phyloP scores from a whole-genome alignment of 805 yeast genomes.

The Ogataea allantospora region DNA sequence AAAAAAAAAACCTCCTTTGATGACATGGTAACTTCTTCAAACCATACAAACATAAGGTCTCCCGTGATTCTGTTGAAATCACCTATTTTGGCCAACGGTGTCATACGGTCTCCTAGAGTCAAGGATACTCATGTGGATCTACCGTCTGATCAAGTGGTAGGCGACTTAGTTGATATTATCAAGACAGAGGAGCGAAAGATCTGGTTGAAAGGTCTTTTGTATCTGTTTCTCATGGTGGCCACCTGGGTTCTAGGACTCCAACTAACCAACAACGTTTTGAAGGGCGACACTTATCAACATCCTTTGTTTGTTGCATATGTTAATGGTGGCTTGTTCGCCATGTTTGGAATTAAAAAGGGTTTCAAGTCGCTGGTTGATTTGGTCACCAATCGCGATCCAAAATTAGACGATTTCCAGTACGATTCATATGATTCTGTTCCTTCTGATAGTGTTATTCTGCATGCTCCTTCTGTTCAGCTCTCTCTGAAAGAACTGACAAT shows the following conservation, averaged over 20 bases:
- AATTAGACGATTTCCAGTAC: neutral
- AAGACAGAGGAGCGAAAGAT: slow-evolving; percentile 38
- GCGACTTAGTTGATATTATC: slow-evolving; percentile 34
- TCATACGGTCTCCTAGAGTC: slow-evolving; percentile 20
- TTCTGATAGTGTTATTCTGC: slow-evolving; percentile 12
- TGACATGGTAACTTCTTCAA: slow-evolving; percentile 7
- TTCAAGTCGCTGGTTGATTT: slow-evolving; percentile 1
- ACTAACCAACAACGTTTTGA: slow-evolving; percentile 47
- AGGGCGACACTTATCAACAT: slow-evolving; percentile 46
- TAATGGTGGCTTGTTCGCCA: slow-evolving; percentile 46
- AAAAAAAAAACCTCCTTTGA: neutral
- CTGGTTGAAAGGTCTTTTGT: slow-evolving; percentile 43
- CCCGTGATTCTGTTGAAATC: slow-evolving; percentile 24
- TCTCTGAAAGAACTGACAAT: slow-evolving; percentile 32
- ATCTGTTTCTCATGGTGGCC: slow-evolving; percentile 40
- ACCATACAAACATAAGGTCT: slow-evolving; percentile 19
- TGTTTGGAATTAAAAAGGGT: slow-evolving; percentile 44
- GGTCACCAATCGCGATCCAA: slow-evolving; percentile 8
- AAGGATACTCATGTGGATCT: slow-evolving; percentile 11
- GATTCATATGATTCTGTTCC: slow-evolving; percentile 4
- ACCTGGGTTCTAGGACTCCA: slow-evolving; percentile 52
- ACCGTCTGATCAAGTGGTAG: slow-evolving; percentile 25
- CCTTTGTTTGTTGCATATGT: slow-evolving; percentile 47
- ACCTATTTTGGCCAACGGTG: slow-evolving; percentile 14
- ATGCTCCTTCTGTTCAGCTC: slow-evolving; percentile 25